Evolutionary conservation across 2,329 filamentous ascomycete genomes (phyloP).

Genomic region (Hirsutella rhossiliensis): DNA sequence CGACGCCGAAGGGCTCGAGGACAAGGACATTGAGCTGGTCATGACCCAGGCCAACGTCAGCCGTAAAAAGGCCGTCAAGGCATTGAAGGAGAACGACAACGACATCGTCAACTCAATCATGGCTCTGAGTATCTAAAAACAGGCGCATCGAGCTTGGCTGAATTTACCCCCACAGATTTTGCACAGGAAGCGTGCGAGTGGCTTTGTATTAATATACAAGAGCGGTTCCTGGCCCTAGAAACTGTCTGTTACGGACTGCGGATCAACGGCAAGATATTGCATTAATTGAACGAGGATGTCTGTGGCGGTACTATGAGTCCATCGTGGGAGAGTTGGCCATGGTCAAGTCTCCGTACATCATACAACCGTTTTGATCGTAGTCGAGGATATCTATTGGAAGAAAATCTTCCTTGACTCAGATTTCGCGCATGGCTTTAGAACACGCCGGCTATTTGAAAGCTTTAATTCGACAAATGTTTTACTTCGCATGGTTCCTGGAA

Average conservation of each 20-base stretch:
- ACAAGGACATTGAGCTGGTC: slow-evolving; percentile 98
- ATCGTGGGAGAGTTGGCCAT: background rate
- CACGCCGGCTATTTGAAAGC: too few relatives aligned
- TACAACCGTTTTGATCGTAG: too few relatives aligned
- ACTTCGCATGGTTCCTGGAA: background rate
- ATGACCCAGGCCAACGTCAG: slow-evolving; percentile 97
- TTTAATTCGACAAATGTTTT: background rate
- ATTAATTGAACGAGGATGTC: background rate
- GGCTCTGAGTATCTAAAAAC: slow-evolving; percentile 73
- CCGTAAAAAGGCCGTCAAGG: slow-evolving; percentile 97
- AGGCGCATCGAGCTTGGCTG: slow-evolving; percentile 5
- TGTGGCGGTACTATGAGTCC: too few relatives aligned
- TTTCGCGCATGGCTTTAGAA: too few relatives aligned
- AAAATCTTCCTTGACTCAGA: too few relatives aligned
- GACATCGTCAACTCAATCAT: slow-evolving; percentile 99
- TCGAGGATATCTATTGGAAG: too few relatives aligned
- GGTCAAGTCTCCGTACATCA: background rate
- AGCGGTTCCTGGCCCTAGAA: slow-evolving; percentile 2
- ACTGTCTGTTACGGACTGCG: background rate
- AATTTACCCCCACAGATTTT: slow-evolving; percentile 12
- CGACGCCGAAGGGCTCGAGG: slow-evolving; percentile 86
- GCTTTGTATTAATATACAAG: slow-evolving; percentile 17
- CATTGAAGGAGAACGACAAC: slow-evolving; percentile 97
- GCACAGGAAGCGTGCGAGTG: slow-evolving; percentile 12
- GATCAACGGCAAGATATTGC: slow-evolving; percentile 1